These are phyloP conservation scores for Neopestalotiopsis clavispora DNA, from an alignment of 2,329 filamentous ascomycete genomes.

Conservation along the genomic window DNA sequence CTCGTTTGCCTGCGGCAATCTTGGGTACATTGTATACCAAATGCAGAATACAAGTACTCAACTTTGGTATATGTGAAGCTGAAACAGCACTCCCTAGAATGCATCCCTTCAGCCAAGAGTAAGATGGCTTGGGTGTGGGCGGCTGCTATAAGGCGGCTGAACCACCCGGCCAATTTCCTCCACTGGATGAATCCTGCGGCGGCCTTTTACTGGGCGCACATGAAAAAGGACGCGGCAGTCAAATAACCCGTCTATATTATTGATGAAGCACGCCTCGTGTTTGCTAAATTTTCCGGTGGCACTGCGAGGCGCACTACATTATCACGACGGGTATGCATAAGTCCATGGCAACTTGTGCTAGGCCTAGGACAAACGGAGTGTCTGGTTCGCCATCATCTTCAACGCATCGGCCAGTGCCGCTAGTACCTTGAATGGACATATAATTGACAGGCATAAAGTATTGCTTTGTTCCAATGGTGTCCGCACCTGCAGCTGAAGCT, in stretches of 20 bases:
- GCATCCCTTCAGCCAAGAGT: background rate
- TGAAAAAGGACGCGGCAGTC: background rate
- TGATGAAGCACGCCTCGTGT: background rate
- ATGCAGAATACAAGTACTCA: background rate
- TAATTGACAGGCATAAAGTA: slow-evolving; percentile 1
- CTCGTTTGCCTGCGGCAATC: slow-evolving; percentile 7
- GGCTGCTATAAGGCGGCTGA: slow-evolving; percentile 13
- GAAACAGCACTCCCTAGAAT: background rate
- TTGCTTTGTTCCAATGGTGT: background rate
- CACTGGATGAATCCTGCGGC: slow-evolving; percentile 2
- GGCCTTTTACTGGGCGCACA: background rate
- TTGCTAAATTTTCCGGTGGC: background rate
- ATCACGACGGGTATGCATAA: background rate
- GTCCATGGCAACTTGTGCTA: background rate
- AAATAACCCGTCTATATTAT: slow-evolving; percentile 1
- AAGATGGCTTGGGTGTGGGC: background rate
- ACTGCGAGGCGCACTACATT: background rate
- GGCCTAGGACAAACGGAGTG: background rate
- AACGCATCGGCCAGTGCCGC: background rate
- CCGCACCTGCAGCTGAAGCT: slow-evolving; percentile 10
- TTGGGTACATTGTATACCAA: background rate
- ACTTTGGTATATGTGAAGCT: background rate
- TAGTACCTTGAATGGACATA: background rate
- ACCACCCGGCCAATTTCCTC: background rate
- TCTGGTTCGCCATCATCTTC: background rate